phyloP scores from a whole-genome alignment of 2,329 filamentous ascomycete species.

The Malbranchea zuffiana region DNA sequence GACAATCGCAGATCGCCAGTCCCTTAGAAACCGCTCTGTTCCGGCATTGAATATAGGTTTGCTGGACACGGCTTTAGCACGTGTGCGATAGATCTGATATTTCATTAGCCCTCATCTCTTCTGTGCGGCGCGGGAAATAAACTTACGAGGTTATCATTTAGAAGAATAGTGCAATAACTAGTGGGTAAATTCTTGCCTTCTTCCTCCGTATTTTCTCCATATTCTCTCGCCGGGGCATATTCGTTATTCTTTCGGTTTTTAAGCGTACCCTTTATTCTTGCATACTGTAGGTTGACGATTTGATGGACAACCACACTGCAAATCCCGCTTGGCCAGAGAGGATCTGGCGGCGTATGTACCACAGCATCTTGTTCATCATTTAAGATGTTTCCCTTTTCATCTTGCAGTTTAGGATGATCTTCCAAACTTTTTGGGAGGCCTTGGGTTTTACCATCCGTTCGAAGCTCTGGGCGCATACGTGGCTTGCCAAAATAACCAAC shows the following conservation, averaged over 20 bases:
- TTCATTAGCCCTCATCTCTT: neutral
- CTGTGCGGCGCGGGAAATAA: neutral
- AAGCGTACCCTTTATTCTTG: constrained; percentile 67
- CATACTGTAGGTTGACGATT: constrained; percentile 88
- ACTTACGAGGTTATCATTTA: constrained; percentile 63
- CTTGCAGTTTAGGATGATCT: constrained; percentile 66
- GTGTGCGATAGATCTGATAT: constrained; percentile 68
- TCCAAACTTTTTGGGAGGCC: constrained; percentile 62
- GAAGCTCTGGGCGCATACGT: constrained; percentile 69
- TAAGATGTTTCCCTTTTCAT: constrained; percentile 71
- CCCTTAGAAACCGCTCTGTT: constrained; percentile 82
- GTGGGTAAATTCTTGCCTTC: constrained; percentile 68
- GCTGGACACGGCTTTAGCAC: constrained; percentile 83
- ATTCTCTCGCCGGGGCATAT: constrained; percentile 75
- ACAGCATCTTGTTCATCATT: constrained; percentile 71
- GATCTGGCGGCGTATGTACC: constrained; percentile 81
- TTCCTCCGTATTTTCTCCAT: constrained; percentile 79
- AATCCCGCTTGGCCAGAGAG: constrained; percentile 88
- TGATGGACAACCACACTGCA: constrained; percentile 82
- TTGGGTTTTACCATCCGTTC: constrained; percentile 76
- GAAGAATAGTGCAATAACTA: constrained; percentile 83
- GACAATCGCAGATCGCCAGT: constrained; percentile 80
- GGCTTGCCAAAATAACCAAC: constrained; percentile 92
- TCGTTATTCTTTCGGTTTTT: constrained; percentile 75
- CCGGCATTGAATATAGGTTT: constrained; percentile 97